A percentile compares a stretch with the other conserved stretches of the same genome.
Conservation (phyloP, 768 basidiomycete genomes). For the Macrolepiota albuminosa region DNA sequence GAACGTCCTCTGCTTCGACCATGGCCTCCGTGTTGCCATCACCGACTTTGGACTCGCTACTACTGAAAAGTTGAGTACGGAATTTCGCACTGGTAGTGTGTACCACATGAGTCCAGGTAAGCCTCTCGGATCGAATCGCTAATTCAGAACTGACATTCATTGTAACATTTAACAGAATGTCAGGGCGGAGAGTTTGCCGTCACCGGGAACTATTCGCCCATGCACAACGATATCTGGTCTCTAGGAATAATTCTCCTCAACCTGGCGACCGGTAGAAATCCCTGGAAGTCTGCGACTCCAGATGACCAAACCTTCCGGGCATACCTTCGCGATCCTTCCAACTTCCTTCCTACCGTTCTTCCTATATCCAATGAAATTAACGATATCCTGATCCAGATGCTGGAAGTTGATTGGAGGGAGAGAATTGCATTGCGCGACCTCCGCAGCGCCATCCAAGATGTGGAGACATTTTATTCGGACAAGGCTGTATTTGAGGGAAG, state of each 20-base stretch:
- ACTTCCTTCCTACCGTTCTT: slow-evolving; percentile 80
- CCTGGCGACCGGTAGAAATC: slow-evolving; percentile 90
- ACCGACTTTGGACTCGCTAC: slow-evolving; percentile 97
- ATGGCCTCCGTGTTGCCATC: slow-evolving; percentile 75
- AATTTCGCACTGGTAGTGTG: slow-evolving; percentile 91
- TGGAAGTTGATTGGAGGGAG: slow-evolving; percentile 66
- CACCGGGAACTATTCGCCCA: slow-evolving; percentile 75
- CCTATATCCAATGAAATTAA: slow-evolving; percentile 78
- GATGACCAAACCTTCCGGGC: slow-evolving; percentile 89
- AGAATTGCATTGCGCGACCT: slow-evolving; percentile 50
- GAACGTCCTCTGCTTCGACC: slow-evolving; percentile 84
- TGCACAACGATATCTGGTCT: slow-evolving; percentile 94
- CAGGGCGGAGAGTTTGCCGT: slow-evolving; percentile 70
- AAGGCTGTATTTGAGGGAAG: slow-evolving; percentile 77
- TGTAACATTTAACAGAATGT: slow-evolving; percentile 58
- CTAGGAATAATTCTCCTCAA: slow-evolving; percentile 96
- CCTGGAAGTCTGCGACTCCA: slow-evolving; percentile 89
- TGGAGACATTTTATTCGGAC: slow-evolving; percentile 69
- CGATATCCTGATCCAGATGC: slow-evolving; percentile 67
- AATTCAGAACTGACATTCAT: slow-evolving; percentile 3
- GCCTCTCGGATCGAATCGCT: slow-evolving; percentile 7
- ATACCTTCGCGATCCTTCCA: slow-evolving; percentile 70
- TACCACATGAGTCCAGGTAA: slow-evolving; percentile 96
- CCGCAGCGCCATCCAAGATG: slow-evolving; percentile 49
- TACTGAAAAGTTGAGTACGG: slow-evolving; percentile 76